Percentiles rank a stretch among this genome's conserved stretches.
Conservation (phyloP, 2,329 filamentous ascomycete genomes). For the Ophiocordyceps sinensis region DNA sequence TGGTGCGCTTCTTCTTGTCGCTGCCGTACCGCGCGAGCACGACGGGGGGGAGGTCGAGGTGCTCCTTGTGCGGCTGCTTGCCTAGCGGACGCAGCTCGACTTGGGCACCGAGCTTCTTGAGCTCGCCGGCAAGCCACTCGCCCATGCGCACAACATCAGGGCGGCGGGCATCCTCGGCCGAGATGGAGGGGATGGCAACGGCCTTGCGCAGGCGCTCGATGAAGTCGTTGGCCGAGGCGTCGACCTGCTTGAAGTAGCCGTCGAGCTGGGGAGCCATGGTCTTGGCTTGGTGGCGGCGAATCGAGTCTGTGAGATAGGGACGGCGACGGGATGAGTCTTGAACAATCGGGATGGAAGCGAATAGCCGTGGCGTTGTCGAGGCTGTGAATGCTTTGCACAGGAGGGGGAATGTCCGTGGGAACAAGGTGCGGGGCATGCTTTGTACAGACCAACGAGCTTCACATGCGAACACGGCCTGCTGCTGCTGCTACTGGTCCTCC, state of each 20-base stretch:
- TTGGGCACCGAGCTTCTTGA: constrained; percentile 69
- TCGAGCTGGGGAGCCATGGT: constrained; percentile 88
- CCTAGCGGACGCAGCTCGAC: constrained; percentile 80
- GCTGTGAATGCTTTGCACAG: not conserved
- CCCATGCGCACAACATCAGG: constrained; percentile 95
- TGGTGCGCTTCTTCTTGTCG: constrained; percentile 85
- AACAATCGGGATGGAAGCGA: constrained; percentile 3
- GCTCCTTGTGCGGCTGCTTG: constrained; percentile 81
- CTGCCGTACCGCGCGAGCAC: constrained; percentile 84
- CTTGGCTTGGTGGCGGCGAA: constrained; percentile 44
- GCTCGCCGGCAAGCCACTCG: constrained; percentile 72
- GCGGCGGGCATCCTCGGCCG: constrained; percentile 75
- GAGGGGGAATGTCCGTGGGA: not conserved
- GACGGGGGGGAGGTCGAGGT: constrained; percentile 83
- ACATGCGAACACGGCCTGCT: not conserved
- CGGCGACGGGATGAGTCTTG: constrained; percentile 8
- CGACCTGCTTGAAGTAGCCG: constrained; percentile 85
- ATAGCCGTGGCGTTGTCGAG: constrained; percentile 7
- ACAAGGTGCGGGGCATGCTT: not conserved
- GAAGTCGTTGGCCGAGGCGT: constrained; percentile 63
- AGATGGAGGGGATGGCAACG: constrained; percentile 92
- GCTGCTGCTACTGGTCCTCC: not conserved
- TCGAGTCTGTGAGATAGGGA: constrained; percentile 37
- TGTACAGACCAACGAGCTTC: not conserved
- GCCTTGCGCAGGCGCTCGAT: constrained; percentile 83